These are phyloP conservation scores for Xylariaceae sp. DNA, from an alignment of 2,329 filamentous ascomycete species.

Conservation along the genomic window DNA sequence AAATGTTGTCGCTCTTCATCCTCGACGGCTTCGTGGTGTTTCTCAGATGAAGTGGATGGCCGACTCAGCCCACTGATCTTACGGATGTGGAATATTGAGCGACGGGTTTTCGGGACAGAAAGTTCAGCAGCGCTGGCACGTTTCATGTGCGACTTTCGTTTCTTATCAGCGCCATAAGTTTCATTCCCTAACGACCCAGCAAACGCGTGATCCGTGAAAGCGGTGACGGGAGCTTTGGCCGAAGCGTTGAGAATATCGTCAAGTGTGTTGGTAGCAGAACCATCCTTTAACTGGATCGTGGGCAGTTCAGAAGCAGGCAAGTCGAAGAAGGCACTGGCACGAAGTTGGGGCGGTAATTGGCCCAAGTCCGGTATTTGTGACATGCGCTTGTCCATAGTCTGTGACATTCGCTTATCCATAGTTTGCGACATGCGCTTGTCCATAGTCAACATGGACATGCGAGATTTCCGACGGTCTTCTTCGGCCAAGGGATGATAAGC, in stretches of 20 bases:
- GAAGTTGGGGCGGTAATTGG: constrained; percentile 74
- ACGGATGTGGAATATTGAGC: constrained; percentile 49
- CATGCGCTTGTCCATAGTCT: constrained; percentile 37
- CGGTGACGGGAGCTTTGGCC: constrained; percentile 79
- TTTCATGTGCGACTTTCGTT: constrained; percentile 41
- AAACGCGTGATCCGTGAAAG: constrained; percentile 87
- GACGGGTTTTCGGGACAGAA: constrained; percentile 42
- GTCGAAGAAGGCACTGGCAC: constrained; percentile 92
- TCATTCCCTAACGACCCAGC: constrained; percentile 73
- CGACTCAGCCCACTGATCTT: constrained; percentile 37
- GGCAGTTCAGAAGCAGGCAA: constrained; percentile 49
- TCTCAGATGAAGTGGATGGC: constrained; percentile 24
- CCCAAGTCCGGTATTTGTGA: constrained; percentile 42
- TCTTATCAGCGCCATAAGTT: constrained; percentile 65
- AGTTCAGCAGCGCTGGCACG: constrained; percentile 24
- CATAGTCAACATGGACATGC: background rate
- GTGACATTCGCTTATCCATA: constrained; percentile 27
- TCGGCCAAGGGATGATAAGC: constrained; percentile 1
- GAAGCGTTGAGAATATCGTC: constrained; percentile 92
- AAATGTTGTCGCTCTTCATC: constrained; percentile 28
- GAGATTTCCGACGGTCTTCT: background rate
- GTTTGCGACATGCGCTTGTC: constrained; percentile 9
- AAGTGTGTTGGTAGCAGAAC: constrained; percentile 83
- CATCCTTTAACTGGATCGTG: constrained; percentile 61
- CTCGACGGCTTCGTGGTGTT: constrained; percentile 18